Evolutionary conservation across 2,329 filamentous ascomycete species (phyloP), one percentile per base, ranked within the genome.

Genomic region (Hypoxylon sp.): DNA sequence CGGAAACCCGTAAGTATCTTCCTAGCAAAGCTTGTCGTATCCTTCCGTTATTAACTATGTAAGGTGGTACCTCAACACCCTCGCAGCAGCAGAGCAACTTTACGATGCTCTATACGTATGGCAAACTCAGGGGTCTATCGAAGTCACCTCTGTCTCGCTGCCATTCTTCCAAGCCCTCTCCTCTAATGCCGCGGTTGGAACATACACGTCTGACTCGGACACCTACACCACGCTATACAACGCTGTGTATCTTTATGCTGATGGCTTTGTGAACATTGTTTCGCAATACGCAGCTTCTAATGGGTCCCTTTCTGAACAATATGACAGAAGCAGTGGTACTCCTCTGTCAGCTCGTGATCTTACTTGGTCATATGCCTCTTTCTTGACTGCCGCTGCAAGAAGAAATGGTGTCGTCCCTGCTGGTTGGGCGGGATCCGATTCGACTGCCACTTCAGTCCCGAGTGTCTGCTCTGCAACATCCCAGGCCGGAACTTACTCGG

Each of bases 11-110:
- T 77, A 64, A 72, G 73, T 72, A 45, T 0, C 23, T 5, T 23
- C 1, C 23, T 11, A 17, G 3, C 14, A 2, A n/a, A 38, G 7
- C 30, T 23, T 56, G 13, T 21, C 6, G 19, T 19, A 9, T 48
- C n/a, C 19, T 28, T 7, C 2, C 10, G 11, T 25, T 30, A 23
- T 69, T 75, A 51, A 75, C 14, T 1, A 34, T 21, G 46, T 23
- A 77, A 43, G 75, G n/a, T 96, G 93, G 93, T 92, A 93, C 73
- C 84, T 95, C 11, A 86, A 86, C 73, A 95, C 91, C 0, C 83
- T 93, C 30, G 92, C 91, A 1, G 91, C 91, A 0, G 93, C 92
- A 2, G 93, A 96, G 79, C 90, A 92, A 75, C 85, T 97, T 2
- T 95, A 94, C 77, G 90, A 92, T 73, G 90, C 93, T 0, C 75